Conservation (phyloP, 1,284 basidiomycete genomes). For the Cryptococcus sp. region DNA sequence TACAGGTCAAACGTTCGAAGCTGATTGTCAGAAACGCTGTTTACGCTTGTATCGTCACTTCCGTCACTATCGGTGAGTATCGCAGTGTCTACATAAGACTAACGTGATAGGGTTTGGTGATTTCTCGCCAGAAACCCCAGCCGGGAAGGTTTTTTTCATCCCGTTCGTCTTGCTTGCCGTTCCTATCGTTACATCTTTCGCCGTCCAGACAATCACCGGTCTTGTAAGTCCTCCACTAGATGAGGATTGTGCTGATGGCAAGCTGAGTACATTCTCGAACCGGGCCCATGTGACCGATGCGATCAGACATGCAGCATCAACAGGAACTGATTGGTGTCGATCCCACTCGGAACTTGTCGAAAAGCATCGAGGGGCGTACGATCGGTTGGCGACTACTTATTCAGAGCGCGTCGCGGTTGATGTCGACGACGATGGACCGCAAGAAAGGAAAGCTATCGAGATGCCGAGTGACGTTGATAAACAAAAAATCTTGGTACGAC, state of each 20-base stretch:
- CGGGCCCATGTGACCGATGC: conserved; percentile 12
- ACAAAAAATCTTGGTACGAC: conserved; percentile 21
- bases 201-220: conserved; percentile 48
- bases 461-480: no score
- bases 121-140: conserved; percentile 32
- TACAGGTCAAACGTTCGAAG: neutral
- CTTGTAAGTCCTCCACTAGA: conserved; percentile 26
- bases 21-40: conserved; percentile 22
- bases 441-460: no score
- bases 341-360: conserved; percentile 42
- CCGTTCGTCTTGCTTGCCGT: conserved; percentile 49
- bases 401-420: no score
- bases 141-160: conserved; percentile 45
- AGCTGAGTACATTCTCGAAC: conserved; percentile 31
- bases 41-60: conserved; percentile 39
- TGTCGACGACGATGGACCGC: no score
- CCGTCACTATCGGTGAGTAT: conserved; percentile 40
- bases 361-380: neutral
- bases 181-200: conserved; percentile 51
- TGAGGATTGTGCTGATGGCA: neutral
- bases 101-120: conserved; percentile 39
- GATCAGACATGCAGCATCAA: conserved; percentile 14
- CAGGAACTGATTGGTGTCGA: conserved; percentile 34
- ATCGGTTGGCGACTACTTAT: neutral
- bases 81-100: neutral